Evolutionary conservation across 306 rosid genomes (phyloP), one percentile per base, ranked within the genome.

Genomic region (Senna siamea): DNA sequence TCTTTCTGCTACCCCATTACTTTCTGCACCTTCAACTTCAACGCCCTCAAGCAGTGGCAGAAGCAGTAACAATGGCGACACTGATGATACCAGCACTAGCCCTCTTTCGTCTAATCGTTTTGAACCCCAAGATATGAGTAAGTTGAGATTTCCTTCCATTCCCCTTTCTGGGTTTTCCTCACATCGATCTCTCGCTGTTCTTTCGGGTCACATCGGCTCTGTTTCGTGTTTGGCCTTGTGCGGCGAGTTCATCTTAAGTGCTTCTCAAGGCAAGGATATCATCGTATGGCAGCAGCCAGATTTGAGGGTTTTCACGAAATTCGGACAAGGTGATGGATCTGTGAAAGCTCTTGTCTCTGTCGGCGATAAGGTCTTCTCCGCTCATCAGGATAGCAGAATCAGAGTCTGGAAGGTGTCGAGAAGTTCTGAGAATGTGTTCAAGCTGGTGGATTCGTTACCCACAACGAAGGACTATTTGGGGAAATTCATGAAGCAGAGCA

Each of bases 341-440:
- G 96, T 94, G 0, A 94, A 94, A 46, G 98, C 98, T 0, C 87
- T 94, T 17, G 98, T 78, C 5, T 65, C 92, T 0, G 76, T 86
- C 0, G 97, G 96, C 0, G 88, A 77, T 87, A 85, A 80, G 79
- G 96, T 93, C 1, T 93, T 93, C 57, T 87, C 98, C 0, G 98
- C 98, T 0, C 98, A 93, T 61, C 98, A 93, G 53, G 98, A 93
- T 53, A 88, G 97, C n/a, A 85, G 89, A 57, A 85, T 94, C 43
- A 81, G 98, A 70, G 97, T 91, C 17, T 94, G 98, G 98, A 89
- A 91, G 79, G 91, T 94, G 8, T 91, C 98, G 0, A 76, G 91
- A 32, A 82, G 96, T 18, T 91, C 96, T 0, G 97, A 94, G 80
- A 91, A 91, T 68, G 87, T 85, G 0, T 94, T 94, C 61, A 80